Base-by-base conservation (phyloP, 257 asterid species). In the Solanum chilense region DNA sequence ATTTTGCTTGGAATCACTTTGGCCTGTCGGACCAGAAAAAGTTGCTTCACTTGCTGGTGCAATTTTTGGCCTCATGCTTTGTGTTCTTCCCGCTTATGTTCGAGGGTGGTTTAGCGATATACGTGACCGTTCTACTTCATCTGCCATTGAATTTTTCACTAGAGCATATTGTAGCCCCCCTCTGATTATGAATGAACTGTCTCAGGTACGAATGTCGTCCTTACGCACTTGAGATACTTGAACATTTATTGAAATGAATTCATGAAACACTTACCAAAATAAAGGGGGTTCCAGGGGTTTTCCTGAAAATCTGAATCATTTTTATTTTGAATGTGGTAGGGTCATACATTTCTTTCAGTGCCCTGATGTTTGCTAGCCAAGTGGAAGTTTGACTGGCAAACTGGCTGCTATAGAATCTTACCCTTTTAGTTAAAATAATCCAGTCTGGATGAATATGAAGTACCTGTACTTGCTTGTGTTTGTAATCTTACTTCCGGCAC, bases 121-220 rank as follows among this genome's bases (percentile, higher is more conserved):
- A 90, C 93, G 99, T 74, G 98, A 96, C 87, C 99, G 99, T 69
- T 94, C 98, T 4, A 91, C 90, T 44, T 95, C 96, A 75, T 93
- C 98, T 89, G 90, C 96, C 84, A 90, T 97, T 84, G 99, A 97
- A 89, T 93, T 95, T 82, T 97, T 96, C 90, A 95, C 98, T n/a
- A 95, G 93, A 88, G 89, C 95, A 74, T 97, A 98, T 96, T 97
- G 99, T 91, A 95, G 99, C 94, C 97, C 99, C 18, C 92, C 92
- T 85, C 87, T 97, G 89, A 93, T 96, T 84, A 91, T 94, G 73
- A 94, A 93, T 74, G 99, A 97, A 89, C 91, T 97, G 87, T 91
- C 94, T 87, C 98, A 94, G 98, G 99, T 97, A 49, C 84, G 95
- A 84, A 73, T 82, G 68, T 33, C 41, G 4, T 47, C 83, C 83